Evolutionary conservation across 768 basidiomycete species (phyloP).

Genomic region (Pulveroboletus ravenelii): DNA sequence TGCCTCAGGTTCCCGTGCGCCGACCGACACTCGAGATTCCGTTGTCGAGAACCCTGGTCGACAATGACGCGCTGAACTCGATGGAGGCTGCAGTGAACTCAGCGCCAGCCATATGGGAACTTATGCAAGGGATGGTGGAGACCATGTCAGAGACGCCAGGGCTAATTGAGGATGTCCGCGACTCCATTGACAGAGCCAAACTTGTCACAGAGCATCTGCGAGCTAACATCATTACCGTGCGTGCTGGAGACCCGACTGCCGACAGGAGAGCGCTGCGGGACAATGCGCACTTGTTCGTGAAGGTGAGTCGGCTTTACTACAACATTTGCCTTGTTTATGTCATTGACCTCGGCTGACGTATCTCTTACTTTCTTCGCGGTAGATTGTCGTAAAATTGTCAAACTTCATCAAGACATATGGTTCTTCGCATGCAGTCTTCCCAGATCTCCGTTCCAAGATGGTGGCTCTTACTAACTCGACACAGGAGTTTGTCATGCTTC

Average conservation of each 20-base stretch:
- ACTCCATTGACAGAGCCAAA: constrained; percentile 58
- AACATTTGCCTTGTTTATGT: not conserved
- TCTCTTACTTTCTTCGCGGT: not conserved
- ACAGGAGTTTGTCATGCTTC: constrained; percentile 80
- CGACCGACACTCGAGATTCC: constrained; percentile 45
- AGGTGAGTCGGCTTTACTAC: constrained; percentile 42
- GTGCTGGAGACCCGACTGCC: constrained; percentile 48
- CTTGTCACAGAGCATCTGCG: constrained; percentile 59
- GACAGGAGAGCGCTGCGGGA: constrained; percentile 66
- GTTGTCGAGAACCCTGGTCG: constrained; percentile 60
- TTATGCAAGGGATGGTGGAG: constrained; percentile 70
- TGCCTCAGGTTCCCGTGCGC: constrained; percentile 21
- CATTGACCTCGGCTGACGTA: constrained; percentile 1
- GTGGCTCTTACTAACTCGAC: constrained; percentile 76
- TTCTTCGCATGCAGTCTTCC: constrained; percentile 49
- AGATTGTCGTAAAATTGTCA: constrained; percentile 77
- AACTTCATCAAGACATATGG: constrained; percentile 66
- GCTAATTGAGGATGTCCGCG: constrained; percentile 41
- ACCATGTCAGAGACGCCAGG: constrained; percentile 48
- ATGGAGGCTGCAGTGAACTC: constrained; percentile 75
- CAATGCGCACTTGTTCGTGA: constrained; percentile 76
- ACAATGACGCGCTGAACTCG: constrained; percentile 74
- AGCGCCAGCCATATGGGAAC: constrained; percentile 78
- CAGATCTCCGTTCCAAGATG: constrained; percentile 63
- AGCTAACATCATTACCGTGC: constrained; percentile 52